phyloP scores from a whole-genome alignment of 2,329 filamentous ascomycete species.

The Pseudonectria buxi region DNA sequence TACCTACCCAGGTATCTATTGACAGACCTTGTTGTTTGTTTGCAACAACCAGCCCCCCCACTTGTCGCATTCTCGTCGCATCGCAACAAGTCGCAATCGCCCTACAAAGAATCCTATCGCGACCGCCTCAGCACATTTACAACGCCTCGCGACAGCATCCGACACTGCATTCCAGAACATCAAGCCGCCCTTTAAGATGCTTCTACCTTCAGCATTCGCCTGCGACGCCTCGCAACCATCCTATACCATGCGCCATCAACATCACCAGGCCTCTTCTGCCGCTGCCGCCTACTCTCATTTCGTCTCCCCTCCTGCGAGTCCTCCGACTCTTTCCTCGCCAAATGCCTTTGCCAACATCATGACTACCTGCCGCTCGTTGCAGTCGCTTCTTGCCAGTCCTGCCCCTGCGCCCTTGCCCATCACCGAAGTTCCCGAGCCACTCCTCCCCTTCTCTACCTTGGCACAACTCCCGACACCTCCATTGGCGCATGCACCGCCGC shows the following conservation, averaged over 20 bases:
- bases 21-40: too few relatives aligned
- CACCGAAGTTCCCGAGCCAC: conserved; percentile 29
- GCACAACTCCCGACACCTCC: conserved; percentile 49
- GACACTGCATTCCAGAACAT: neutral
- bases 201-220: conserved; percentile 51
- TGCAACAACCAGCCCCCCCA: too few relatives aligned
- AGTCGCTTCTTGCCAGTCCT: conserved; percentile 44
- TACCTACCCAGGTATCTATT: too few relatives aligned
- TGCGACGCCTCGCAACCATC: conserved; percentile 47
- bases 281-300: conserved; percentile 33
- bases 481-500: conserved; percentile 42
- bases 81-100: too few relatives aligned
- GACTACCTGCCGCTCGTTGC: conserved; percentile 53
- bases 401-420: conserved; percentile 23
- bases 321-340: conserved; percentile 40
- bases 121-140: neutral
- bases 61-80: neutral
- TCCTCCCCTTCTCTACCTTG: conserved; percentile 12
- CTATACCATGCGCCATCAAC: conserved; percentile 35
- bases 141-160: neutral
- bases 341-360: conserved; percentile 48
- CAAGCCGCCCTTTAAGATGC: conserved; percentile 34
- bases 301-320: conserved; percentile 53
- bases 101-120: neutral
- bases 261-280: conserved; percentile 9